Evolutionary conservation across 2,329 filamentous ascomycete species (phyloP).

Genomic region (Drechslerella coelobrocha): DNA sequence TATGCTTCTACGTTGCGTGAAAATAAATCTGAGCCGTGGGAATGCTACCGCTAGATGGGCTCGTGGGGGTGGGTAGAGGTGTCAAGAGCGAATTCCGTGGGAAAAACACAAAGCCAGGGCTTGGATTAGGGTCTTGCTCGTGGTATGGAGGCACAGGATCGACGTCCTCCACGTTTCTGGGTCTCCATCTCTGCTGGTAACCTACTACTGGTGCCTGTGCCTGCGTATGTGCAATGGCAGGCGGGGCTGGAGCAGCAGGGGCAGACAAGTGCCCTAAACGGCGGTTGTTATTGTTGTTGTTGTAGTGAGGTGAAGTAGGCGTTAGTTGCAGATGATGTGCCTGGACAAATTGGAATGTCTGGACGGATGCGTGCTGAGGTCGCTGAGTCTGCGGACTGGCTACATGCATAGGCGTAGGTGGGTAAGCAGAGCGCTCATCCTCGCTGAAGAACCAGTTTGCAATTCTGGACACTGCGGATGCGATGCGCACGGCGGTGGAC

Average conservation of each 20-base stretch:
- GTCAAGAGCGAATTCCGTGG: conserved; percentile 40
- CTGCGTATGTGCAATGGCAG: neutral
- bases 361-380: conserved; percentile 24
- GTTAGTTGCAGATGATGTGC: conserved; percentile 45
- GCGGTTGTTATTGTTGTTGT: conserved; percentile 12
- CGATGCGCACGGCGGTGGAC: conserved; percentile 39
- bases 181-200: conserved; percentile 47
- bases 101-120: conserved; percentile 48
- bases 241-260: conserved; percentile 12
- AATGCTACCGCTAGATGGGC: conserved; percentile 19
- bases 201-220: conserved; percentile 22
- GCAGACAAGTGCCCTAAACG: conserved; percentile 38
- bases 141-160: conserved; percentile 45
- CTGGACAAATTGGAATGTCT: conserved; percentile 40
- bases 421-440: conserved; percentile 26
- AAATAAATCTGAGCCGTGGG: conserved; percentile 46
- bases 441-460: conserved; percentile 48
- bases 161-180: conserved; percentile 45
- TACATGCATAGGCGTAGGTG: conserved; percentile 14
- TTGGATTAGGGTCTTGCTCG: conserved; percentile 48
- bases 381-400: conserved; percentile 7
- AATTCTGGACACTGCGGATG: conserved; percentile 44
- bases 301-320: conserved; percentile 34
- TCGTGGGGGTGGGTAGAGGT: conserved; percentile 39
- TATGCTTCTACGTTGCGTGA: conserved; percentile 34